Base-by-base conservation (phyloP, 2,329 filamentous ascomycete species). In the Xylaria sp. region DNA sequence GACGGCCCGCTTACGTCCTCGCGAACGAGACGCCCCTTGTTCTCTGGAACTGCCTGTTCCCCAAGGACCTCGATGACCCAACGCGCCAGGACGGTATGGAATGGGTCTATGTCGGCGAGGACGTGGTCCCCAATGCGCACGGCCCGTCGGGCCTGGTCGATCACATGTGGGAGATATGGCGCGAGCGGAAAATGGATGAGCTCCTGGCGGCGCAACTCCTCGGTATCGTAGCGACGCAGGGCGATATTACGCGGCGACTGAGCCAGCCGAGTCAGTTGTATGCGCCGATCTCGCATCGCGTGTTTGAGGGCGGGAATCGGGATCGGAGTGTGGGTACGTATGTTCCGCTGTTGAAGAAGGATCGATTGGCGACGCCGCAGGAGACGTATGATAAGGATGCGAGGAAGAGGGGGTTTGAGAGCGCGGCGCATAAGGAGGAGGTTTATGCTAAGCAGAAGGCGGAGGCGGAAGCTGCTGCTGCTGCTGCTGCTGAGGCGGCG, bases 31-130 rank as follows among this genome's bases (percentile, higher is more conserved):
- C 87, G 30, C 93, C 94, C 1, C 82, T 99, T 7, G 94, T 97
- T 13, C 83, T 99, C 4, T 97, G 93, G 93, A 91, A 97, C 75
- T 97, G 93, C 75, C 81, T 95, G 39, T 99, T 97, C 74, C 91
- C 91, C 0, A 76, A 76, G 60, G 74, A 75, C 34, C 55, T 59
- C 1, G 73, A 77, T 51, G 67, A 70, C 11, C 54, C 67, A 11
- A 65, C 50, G 66, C 23, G 68, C 65, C 44, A 67, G 47, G 87
- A 94, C 71, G 79, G 81, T 0, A 71, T 97, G 58, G 72, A 86
- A 16, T 99, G 94, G 93, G 74, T 92, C 0, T 90, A 92, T 73
- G 81, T 89, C 1, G 90, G 89, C 49, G 89, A 93, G 63, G 83
- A 86, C 46, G 72, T 73, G 54, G 77, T 80, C 18, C 72, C 78